Base-by-base conservation (phyloP, 2,329 filamentous ascomycete genomes). In the Diaporthe sp. region DNA sequence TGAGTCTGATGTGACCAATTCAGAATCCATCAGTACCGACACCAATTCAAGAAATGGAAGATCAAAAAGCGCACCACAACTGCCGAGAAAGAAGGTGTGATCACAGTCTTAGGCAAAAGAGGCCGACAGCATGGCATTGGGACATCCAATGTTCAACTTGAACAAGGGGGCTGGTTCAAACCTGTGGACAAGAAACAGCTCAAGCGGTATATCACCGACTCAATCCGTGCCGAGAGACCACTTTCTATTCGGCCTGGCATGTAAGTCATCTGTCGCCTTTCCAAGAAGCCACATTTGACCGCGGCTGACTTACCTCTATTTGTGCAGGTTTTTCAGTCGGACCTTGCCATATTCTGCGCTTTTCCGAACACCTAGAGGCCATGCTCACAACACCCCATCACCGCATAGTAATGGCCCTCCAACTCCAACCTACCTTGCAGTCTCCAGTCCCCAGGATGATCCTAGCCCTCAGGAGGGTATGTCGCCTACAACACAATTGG, bases 101-200 rank as follows among this genome's bases (percentile, higher is more conserved):
- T 77, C 3, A 74, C 8, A 17, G 73, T 17, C 17, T 25, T 61
- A 4, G 70, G 70, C 1, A 72, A 72, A 19, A 53, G 57, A 55
- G 44, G 57, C 13, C 42, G 13, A 62, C 55, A 62, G 46, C 44
- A 44, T 19, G 44, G 31, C 17, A 19, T 59, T 13, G 31, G 22
- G 9, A 37, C 17, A 17, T 72, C 70, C 4, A 25, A 65, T 53
- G n/a, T 72, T 49, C 37, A 75, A 3, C 68, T 79, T 28, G 78
- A 76, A 0, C 77, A 78, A 73, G 79, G 77, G 1, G 75, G 44
- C 1, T 58, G 71, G n/a, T 22, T 44, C 13, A 79, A 77, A 46
- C 5, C n/a, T 0, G 72, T 79, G 2, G 77, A 79, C 51, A 79
- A 77, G 28, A 79, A 79, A 25, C 77, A 79, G 67, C 61, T 81